phyloP scores from a whole-genome alignment of 768 basidiomycete species.

The Hygrocybe punicea region DNA sequence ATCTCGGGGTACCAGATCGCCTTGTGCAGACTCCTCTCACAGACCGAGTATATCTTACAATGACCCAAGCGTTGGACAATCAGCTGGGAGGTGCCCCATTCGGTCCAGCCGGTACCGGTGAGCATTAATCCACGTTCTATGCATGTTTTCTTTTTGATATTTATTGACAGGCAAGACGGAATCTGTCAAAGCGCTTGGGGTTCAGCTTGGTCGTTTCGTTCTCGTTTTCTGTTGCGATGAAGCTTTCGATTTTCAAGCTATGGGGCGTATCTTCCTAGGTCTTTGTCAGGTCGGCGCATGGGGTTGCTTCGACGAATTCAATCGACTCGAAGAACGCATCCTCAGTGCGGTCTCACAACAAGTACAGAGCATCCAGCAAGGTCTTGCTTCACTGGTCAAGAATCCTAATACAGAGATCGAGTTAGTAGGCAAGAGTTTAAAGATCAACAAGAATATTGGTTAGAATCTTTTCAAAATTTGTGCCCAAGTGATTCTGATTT shows the following conservation, averaged over 20 bases:
- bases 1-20: slow-evolving; percentile 93
- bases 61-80: slow-evolving; percentile 92
- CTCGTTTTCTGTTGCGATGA: slow-evolving; percentile 99
- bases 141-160: slow-evolving; percentile 7
- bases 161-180: slow-evolving; percentile 82
- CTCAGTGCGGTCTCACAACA: slow-evolving; percentile 98
- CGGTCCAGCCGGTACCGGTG: slow-evolving; percentile 95
- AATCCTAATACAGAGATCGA: slow-evolving; percentile 91
- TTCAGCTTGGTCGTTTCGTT: slow-evolving; percentile 97
- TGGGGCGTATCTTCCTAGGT: slow-evolving; percentile 99
- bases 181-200: slow-evolving; percentile 97
- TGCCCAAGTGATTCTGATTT: slow-evolving; percentile 5
- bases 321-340: slow-evolving; percentile 96
- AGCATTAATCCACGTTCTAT: slow-evolving; percentile 14
- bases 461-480: slow-evolving; percentile 8
- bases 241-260: slow-evolving; percentile 99
- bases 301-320: slow-evolving; percentile 99
- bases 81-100: slow-evolving; percentile 97
- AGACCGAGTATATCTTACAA: slow-evolving; percentile 91
- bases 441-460: slow-evolving; percentile 94
- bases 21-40: slow-evolving; percentile 98
- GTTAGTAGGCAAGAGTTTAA: slow-evolving; percentile 89
- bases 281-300: slow-evolving; percentile 99
- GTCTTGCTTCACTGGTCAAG: slow-evolving; percentile 75
- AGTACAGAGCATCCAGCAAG: slow-evolving; percentile 97